These are phyloP conservation scores for Stromatinia cepivora DNA, from an alignment of 2,329 filamentous ascomycete species.

Conservation along the genomic window DNA sequence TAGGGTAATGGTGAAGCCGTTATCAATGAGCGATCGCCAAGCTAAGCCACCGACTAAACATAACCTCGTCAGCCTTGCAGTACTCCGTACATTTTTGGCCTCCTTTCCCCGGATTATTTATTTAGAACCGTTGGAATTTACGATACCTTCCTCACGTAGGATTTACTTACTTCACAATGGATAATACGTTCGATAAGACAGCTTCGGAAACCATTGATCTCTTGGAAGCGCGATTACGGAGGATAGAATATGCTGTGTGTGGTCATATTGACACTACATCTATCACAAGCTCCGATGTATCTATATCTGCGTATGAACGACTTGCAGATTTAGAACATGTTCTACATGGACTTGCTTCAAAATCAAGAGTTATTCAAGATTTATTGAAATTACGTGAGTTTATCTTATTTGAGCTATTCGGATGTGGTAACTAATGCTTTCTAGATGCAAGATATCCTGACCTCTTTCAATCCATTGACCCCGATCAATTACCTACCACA, in stretches of 20 bases:
- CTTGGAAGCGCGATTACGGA: slow-evolving; percentile 37
- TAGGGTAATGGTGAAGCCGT: not conserved
- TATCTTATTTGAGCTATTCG: not conserved
- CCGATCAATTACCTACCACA: slow-evolving; percentile 35
- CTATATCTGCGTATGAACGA: slow-evolving; percentile 27
- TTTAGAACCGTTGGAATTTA: not conserved
- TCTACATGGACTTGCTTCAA: slow-evolving; percentile 37
- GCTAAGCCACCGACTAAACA: slow-evolving; percentile 11
- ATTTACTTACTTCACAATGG: slow-evolving; percentile 29
- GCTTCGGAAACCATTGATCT: slow-evolving; percentile 40
- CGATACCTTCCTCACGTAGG: not conserved
- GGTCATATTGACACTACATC: slow-evolving; percentile 29
- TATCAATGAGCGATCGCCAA: not conserved
- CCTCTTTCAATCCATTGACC: slow-evolving; percentile 38
- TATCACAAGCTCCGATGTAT: slow-evolving; percentile 16
- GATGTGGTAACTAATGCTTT: slow-evolving; percentile 24
- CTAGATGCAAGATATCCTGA: slow-evolving; percentile 40
- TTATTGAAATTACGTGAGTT: slow-evolving; percentile 39
- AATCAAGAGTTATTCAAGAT: slow-evolving; percentile 39
- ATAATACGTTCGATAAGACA: slow-evolving; percentile 39
- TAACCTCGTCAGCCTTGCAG: slow-evolving; percentile 18
- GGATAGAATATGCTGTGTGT: slow-evolving; percentile 39
- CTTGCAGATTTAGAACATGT: slow-evolving; percentile 32
- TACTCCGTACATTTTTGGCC: not conserved
- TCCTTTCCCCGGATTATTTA: slow-evolving; percentile 20